Percentiles rank a stretch among this genome's conserved stretches.
These are phyloP conservation scores for Moricandia arvensis DNA, from an alignment of 345 rosid species.

Conservation along the genomic window DNA sequence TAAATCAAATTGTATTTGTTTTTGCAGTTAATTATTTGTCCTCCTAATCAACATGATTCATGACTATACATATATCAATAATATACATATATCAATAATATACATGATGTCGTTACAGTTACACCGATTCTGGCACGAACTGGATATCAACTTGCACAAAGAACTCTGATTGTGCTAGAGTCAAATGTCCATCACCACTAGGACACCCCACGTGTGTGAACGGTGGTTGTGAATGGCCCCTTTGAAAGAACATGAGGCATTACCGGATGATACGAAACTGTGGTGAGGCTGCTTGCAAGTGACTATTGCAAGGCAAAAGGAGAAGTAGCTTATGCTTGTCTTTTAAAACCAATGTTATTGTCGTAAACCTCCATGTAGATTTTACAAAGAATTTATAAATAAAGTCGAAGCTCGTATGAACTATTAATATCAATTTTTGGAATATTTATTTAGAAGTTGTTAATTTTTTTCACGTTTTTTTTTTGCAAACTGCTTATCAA, in stretches of 20 bases:
- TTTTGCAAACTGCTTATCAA: no score
- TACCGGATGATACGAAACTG: background rate
- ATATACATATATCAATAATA: background rate
- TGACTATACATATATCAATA: background rate
- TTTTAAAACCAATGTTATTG: slow-evolving; percentile 6
- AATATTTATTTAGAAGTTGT: no score
- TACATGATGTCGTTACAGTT: background rate
- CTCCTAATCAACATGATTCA: background rate
- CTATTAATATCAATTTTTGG: no score
- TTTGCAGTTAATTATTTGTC: background rate
- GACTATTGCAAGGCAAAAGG: slow-evolving; percentile 16
- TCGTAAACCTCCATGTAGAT: slow-evolving; percentile 11
- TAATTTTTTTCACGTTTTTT: no score
- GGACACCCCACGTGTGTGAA: background rate
- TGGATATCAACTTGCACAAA: background rate
- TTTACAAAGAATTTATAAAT: background rate
- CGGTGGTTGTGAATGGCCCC: slow-evolving; percentile 15
- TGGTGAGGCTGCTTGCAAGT: background rate
- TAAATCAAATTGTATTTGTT: background rate
- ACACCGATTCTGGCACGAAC: slow-evolving; percentile 9
- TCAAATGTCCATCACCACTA: slow-evolving; percentile 14
- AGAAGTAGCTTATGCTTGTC: background rate
- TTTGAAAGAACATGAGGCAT: background rate
- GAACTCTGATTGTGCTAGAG: background rate
- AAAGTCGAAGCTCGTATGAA: no score